phyloP scores from a whole-genome alignment of 1,284 basidiomycete species.

The Cutaneotrichosporon mucoides region DNA sequence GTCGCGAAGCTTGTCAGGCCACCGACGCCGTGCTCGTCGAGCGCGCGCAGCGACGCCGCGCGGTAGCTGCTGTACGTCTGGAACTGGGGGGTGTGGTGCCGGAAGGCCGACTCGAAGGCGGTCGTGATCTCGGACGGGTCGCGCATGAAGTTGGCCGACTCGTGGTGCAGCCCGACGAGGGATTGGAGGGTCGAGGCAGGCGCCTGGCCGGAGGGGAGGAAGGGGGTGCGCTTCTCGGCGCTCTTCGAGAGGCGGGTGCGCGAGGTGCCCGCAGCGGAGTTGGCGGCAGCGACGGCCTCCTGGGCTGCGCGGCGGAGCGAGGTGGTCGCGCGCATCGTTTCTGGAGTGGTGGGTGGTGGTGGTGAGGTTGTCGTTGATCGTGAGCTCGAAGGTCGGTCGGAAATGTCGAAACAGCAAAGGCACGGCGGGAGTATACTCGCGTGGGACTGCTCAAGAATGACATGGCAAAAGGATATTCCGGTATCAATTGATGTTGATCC shows the following conservation, averaged over 20 bases:
- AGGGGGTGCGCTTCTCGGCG: background rate
- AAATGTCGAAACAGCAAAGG: too few species aligned
- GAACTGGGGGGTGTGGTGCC: conserved; percentile 18
- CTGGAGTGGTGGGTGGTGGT: too few species aligned
- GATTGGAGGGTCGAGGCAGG: conserved; percentile 26
- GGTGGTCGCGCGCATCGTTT: background rate
- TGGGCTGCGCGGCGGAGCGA: background rate
- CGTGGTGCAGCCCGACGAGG: conserved; percentile 43
- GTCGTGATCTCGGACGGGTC: conserved; percentile 25
- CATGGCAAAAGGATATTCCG: too few species aligned
- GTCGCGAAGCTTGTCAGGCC: conserved; percentile 17
- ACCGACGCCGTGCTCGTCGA: conserved; percentile 6
- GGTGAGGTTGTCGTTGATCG: too few species aligned
- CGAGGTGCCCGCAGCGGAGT: background rate
- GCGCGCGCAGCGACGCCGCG: background rate
- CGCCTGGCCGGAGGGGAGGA: conserved; percentile 19
- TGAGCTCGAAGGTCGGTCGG: too few species aligned
- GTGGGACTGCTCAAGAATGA: too few species aligned
- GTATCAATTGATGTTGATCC: too few species aligned
- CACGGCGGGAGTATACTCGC: too few species aligned
- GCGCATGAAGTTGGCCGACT: conserved; percentile 40
- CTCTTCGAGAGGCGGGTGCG: background rate
- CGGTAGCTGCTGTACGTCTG: conserved; percentile 12
- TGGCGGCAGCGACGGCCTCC: background rate
- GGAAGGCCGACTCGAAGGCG: conserved; percentile 38